Evolutionary conservation across 148 eudicot species (phyloP), one percentile per base, ranked within the genome.

Genomic region (Dianthus caryophyllus): DNA sequence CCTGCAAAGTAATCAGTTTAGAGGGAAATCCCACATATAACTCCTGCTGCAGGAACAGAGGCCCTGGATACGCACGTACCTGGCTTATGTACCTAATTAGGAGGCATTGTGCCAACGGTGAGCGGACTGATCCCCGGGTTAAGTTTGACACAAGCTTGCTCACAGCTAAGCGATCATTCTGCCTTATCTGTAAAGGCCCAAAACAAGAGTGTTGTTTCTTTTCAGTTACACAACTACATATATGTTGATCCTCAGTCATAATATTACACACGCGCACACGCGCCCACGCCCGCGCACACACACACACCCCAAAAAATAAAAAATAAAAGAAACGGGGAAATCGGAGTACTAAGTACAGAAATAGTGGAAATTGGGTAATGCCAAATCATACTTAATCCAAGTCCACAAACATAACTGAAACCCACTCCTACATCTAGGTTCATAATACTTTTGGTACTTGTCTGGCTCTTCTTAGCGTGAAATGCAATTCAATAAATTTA

Each of bases 61-160:
- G 12, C 65, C 16, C 50, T 30, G 68, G 49, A 73, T 69, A 69
- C 25, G 51, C 61, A 94, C 25, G 51, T 58, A 94, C 98, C 92
- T 94, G 98, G 73, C 96, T 89, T 47, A 96, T 82, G 73, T 88
- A 94, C 69, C 98, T 94, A 75, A 94, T 90, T 65, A 94, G 76
- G 63, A 94, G 96, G 78, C 98, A 94, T 58, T 94, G 98, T 44
- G 97, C 98, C 75, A 94, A 81, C 33, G 98, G 98, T 62, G 98
- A 94, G 64, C 96, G 98, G 44, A 94, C 98, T 65, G 82, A 70
- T 47, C 96, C 97, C 76, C 80, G 90, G 30, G 98, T 94, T 80
- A 90, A 82, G 83, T 86, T 94, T 53, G 97, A 83, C 55, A 94
- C 97, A 73, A 94, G 88, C 77, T 94, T 94, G 89, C 86, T 94